A percentile compares a stretch with the other conserved stretches of the same genome.
These are phyloP conservation scores for Aureobasidium zeae DNA, from an alignment of 2,329 filamentous ascomycete genomes.

Conservation along the genomic window DNA sequence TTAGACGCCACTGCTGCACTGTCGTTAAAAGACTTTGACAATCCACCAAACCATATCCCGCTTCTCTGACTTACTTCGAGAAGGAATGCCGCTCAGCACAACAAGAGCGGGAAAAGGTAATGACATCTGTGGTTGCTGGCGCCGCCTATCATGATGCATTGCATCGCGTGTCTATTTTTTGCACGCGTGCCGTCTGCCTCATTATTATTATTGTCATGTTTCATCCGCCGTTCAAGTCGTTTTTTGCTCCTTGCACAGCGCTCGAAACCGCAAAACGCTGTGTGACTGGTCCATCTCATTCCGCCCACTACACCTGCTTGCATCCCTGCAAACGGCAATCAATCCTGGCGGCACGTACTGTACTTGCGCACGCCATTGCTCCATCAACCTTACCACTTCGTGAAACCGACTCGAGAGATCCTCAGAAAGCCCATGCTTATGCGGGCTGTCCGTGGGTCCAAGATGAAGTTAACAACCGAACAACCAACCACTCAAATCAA, in stretches of 20 bases:
- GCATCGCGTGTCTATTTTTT: background rate
- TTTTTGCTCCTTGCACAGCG: conserved; percentile 12
- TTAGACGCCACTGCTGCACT: conserved; percentile 4
- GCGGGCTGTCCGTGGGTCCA: conserved; percentile 9
- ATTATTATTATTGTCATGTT: conserved; percentile 6
- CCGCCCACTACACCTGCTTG: background rate
- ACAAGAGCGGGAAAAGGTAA: background rate
- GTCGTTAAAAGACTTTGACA: background rate
- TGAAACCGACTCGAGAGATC: conserved; percentile 3
- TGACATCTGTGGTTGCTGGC: background rate
- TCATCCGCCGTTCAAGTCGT: too few relatives aligned
- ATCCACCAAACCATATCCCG: background rate
- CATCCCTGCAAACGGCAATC: conserved; percentile 11
- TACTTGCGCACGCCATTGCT: conserved; percentile 2
- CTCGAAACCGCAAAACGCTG: conserved; percentile 10
- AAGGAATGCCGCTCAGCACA: conserved; percentile 7
- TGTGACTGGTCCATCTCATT: conserved; percentile 1
- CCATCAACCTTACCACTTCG: background rate
- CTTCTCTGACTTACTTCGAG: conserved; percentile 4
- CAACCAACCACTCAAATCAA: conserved; percentile 9
- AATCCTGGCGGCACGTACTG: conserved; percentile 11
- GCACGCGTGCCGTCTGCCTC: conserved; percentile 2
- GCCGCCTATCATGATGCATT: background rate
- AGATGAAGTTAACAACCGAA: conserved; percentile 10
- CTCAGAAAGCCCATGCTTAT: background rate